phyloP scores from a whole-genome alignment of 257 asterid genomes.

The Ocimum tenuiflorum region DNA sequence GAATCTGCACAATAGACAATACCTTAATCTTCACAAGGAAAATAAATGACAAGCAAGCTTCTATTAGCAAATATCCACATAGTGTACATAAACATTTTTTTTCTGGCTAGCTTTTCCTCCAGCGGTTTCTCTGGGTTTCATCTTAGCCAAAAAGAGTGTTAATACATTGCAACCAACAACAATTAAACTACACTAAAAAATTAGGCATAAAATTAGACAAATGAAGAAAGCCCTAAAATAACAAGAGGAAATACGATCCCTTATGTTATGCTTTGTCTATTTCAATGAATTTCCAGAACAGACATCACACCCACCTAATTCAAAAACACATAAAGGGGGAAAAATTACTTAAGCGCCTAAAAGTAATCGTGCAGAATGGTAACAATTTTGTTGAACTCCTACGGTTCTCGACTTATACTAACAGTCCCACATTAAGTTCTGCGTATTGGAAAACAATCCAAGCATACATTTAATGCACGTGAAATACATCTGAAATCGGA shows the following conservation, averaged over 20 bases:
- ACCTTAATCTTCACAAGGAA: slow-evolving; percentile 17
- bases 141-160: background rate
- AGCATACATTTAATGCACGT: background rate
- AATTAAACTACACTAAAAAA: background rate
- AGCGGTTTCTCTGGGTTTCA: background rate
- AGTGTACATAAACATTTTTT: background rate
- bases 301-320: background rate
- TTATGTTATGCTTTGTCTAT: background rate
- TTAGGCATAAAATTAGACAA: background rate
- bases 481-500: slow-evolving; percentile 11
- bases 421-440: background rate
- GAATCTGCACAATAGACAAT: slow-evolving; percentile 48
- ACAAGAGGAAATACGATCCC: background rate
- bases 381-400: background rate
- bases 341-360: background rate
- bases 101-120: slow-evolving; percentile 6
- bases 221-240: slow-evolving; percentile 1
- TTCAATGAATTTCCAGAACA: background rate
- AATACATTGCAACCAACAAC: background rate
- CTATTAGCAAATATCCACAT: background rate
- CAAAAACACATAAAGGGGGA: background rate
- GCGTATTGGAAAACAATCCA: background rate
- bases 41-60: background rate
- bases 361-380: background rate
- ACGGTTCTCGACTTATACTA: background rate